phyloP scores from a whole-genome alignment of 148 eudicot genomes.

The Chenopodium berlandieri region DNA sequence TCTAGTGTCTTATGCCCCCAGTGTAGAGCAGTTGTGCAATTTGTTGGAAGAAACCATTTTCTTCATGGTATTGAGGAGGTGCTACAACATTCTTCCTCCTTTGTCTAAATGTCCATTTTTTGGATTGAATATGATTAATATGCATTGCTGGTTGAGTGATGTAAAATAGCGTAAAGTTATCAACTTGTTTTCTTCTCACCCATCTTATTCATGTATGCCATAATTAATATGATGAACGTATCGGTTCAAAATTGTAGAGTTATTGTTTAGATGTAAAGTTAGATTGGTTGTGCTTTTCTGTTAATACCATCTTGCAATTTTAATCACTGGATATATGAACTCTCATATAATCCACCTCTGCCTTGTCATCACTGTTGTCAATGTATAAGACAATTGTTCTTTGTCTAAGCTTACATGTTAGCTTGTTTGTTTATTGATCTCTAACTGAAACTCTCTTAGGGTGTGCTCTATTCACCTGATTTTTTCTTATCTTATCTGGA shows the following conservation, averaged over 20 bases:
- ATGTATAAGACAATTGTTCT: not conserved
- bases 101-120: not conserved
- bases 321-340: not conserved
- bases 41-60: conserved; percentile 89
- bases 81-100: conserved; percentile 5
- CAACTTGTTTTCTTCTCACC: not conserved
- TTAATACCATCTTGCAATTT: not conserved
- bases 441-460: not conserved
- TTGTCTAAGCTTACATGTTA: not conserved
- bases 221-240: not conserved
- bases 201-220: not conserved
- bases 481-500: too few species aligned
- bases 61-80: conserved; percentile 85
- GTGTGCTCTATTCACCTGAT: too few species aligned
- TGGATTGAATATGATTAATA: not conserved
- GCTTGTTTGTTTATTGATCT: not conserved
- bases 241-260: not conserved
- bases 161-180: not conserved
- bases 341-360: not conserved
- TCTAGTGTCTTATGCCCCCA: conserved; percentile 85
- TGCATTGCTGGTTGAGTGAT: not conserved
- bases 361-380: too few species aligned
- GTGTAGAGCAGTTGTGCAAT: conserved; percentile 84
- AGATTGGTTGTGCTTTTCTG: not conserved
- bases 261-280: not conserved